Percentiles rank a stretch among this genome's conserved stretches.
These are phyloP conservation scores for Pseudogymnoascus sp. DNA, from an alignment of 2,329 filamentous ascomycete species.

Conservation along the genomic window DNA sequence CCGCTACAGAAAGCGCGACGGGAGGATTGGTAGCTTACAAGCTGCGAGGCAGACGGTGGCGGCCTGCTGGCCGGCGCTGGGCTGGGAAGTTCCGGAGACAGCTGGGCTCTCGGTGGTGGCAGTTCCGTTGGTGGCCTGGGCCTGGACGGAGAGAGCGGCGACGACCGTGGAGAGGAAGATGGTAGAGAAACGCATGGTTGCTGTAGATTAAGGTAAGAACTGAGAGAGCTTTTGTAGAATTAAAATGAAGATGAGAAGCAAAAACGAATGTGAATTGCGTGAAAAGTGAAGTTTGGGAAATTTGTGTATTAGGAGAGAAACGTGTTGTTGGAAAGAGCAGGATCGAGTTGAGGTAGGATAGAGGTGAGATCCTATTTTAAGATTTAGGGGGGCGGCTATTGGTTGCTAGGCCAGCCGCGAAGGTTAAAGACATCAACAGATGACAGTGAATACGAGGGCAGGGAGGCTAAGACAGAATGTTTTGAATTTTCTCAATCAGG, in stretches of 20 bases:
- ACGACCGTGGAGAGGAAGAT: slow-evolving; percentile 5
- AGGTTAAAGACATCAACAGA: not conserved
- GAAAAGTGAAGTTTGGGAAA: not conserved
- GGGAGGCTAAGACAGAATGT: not conserved
- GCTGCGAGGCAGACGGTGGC: not conserved
- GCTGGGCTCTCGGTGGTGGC: not conserved
- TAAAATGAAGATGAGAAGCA: not conserved
- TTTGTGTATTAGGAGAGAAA: not conserved
- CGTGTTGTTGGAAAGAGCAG: not conserved
- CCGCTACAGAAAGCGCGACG: not conserved
- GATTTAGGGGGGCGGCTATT: not conserved
- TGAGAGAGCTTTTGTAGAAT: not conserved
- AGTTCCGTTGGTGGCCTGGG: not conserved
- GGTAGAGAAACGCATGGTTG: slow-evolving; percentile 6
- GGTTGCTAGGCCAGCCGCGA: not conserved
- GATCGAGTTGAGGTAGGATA: not conserved
- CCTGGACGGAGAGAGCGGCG: not conserved
- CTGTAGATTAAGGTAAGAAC: not conserved
- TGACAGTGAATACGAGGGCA: slow-evolving; percentile 1
- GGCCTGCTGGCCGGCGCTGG: not conserved
- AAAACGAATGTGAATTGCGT: not conserved
- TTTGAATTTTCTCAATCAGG: not conserved
- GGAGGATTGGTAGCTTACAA: not conserved
- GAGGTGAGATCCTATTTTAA: slow-evolving; percentile 3
- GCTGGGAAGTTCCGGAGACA: not conserved